Base-by-base conservation (phyloP, 495 filamentous ascomycete species). In the Penicillium macrosclerotiorum region DNA sequence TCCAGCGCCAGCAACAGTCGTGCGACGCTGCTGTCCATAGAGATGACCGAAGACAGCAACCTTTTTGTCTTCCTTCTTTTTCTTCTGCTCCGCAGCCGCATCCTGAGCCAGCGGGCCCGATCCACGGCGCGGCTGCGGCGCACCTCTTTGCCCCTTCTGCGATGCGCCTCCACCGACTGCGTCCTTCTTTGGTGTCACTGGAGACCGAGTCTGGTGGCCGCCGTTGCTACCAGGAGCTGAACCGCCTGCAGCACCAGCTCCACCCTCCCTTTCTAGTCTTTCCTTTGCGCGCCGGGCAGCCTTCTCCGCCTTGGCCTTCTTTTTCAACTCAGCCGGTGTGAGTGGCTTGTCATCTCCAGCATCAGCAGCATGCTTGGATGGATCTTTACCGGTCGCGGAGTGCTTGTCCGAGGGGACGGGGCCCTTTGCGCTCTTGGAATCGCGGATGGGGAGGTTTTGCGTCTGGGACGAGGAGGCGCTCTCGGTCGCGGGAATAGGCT, bases 11-110 rank as follows among this genome's bases (percentile, higher is more conserved):
- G 83, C 82, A 22, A 90, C 71, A 5, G 81, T 82, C 41, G 85
- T 86, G 45, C 83, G 75, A 51, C 85, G 66, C 18, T 76, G 81
- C 27, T 87, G 78, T 46, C 88, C 88, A 54, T 93, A 85, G 11
- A 96, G 66, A 63, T 96, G 90, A 39, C 88, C 84, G 57, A 96
- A 93, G 24, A 91, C 81, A 32, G 86, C 82, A 11, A 83, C 80
- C 25, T 81, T 84, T 61, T 90, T 90, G 42, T 81, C 80, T 52
- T 89, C 82, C 44, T 74, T 71, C 49, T 75, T 72, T 47, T 77
- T 74, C 32, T 63, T 68, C 47, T 58, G 49, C 55, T 65, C 65
- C 14, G 41, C 59, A 3, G 54, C 59, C 0, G 42, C 51, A 31
- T 62, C 53, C 39, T 71, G 57, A 48, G 72, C 47, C 35, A 72